These are phyloP conservation scores for Monosporascus cannonballus DNA, from an alignment of 2,329 filamentous ascomycete genomes.

Conservation along the genomic window DNA sequence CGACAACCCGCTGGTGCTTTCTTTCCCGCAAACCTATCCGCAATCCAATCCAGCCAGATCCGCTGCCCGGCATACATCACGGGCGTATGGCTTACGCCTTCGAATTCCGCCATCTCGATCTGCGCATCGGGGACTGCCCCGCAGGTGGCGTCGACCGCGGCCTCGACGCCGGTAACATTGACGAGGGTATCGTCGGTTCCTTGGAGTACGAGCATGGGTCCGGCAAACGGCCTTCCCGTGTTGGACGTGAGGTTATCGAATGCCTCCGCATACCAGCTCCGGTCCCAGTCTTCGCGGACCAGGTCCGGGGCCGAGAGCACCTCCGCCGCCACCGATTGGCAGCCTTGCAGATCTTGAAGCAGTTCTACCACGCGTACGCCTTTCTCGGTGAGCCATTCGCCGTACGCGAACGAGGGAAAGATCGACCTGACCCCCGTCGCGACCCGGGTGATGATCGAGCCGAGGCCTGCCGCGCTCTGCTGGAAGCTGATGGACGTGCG, in stretches of 20 bases:
- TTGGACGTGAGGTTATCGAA: background rate
- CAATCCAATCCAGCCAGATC: slow-evolving; percentile 3
- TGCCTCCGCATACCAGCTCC: slow-evolving; percentile 1
- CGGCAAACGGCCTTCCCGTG: background rate
- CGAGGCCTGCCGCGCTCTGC: background rate
- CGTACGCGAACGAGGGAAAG: background rate
- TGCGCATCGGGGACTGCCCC: background rate
- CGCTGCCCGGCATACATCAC: slow-evolving; percentile 3
- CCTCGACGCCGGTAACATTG: background rate
- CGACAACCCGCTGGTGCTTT: background rate
- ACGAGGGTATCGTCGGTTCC: background rate
- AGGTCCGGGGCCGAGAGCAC: background rate
- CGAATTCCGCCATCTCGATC: slow-evolving; percentile 1
- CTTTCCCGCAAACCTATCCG: background rate
- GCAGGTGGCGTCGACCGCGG: slow-evolving; percentile 3
- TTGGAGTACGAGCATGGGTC: slow-evolving; percentile 4
- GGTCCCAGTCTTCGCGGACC: slow-evolving; percentile 1
- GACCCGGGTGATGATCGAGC: background rate
- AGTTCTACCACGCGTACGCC: background rate
- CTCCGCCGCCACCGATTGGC: background rate
- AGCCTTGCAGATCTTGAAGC: slow-evolving; percentile 3
- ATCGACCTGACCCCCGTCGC: slow-evolving; percentile 1
- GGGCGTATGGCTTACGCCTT: slow-evolving; percentile 1
- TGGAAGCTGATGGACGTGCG: background rate
- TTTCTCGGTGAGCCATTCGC: slow-evolving; percentile 2